phyloP scores from a whole-genome alignment of 2,329 filamentous ascomycete species.

The Chrysoporthe deuterocubensis region DNA sequence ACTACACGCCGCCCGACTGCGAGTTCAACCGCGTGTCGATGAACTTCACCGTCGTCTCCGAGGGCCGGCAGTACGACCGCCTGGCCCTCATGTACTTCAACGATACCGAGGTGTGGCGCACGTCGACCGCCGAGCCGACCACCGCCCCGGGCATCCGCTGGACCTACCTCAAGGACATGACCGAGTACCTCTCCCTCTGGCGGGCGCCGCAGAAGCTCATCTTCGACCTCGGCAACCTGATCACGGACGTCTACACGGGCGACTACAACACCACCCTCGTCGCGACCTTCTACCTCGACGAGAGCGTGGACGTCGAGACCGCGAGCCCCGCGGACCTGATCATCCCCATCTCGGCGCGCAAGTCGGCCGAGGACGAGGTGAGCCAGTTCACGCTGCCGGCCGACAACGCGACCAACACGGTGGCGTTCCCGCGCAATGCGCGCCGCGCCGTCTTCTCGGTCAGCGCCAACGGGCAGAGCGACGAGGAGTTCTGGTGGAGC shows the following conservation, averaged over 20 bases:
- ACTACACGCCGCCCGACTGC: constrained; percentile 69
- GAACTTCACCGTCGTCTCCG: constrained; percentile 74
- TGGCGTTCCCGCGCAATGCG: constrained; percentile 69
- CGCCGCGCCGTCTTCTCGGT: constrained; percentile 74
- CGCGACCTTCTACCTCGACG: constrained; percentile 68
- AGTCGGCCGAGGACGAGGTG: constrained; percentile 52
- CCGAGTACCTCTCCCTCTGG: constrained; percentile 71
- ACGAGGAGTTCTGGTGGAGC: constrained; percentile 86
- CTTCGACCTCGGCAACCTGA: constrained; percentile 77
- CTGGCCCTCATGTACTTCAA: constrained; percentile 76
- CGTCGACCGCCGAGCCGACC: constrained; percentile 81
- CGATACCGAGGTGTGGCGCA: constrained; percentile 81
- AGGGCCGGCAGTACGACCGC: constrained; percentile 76
- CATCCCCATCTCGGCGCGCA: constrained; percentile 66
- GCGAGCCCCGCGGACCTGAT: constrained; percentile 64
- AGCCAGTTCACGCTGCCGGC: constrained; percentile 72
- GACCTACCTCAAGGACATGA: constrained; percentile 81
- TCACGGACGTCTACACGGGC: constrained; percentile 73
- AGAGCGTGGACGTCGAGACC: constrained; percentile 43
- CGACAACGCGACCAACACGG: constrained; percentile 60
- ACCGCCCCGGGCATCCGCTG: constrained; percentile 68
- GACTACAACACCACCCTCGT: constrained; percentile 75
- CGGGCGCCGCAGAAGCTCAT: constrained; percentile 72
- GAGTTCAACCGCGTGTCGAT: constrained; percentile 75
- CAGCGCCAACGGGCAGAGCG: constrained; percentile 75